Evolutionary conservation across 441 rosid genomes (phyloP).

Genomic region (Isatis lusitanica): DNA sequence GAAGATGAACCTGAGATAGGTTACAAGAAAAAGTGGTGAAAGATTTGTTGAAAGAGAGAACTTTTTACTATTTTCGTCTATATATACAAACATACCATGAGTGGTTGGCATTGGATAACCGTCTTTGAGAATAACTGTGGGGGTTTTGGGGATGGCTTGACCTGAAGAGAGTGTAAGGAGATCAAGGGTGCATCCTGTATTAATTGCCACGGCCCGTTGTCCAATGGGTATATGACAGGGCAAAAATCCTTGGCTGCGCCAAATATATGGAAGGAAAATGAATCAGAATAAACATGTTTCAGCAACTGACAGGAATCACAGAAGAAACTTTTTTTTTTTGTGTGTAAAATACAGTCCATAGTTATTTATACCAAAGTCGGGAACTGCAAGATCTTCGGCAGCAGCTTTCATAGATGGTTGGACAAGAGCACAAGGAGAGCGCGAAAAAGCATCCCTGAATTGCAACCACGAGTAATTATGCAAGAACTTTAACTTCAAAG

Average conservation of each 20-base stretch:
- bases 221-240: conserved; percentile 90
- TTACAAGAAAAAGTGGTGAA: conserved; percentile 23
- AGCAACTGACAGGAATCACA: conserved; percentile 4
- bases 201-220: conserved; percentile 64
- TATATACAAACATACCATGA: conserved; percentile 59
- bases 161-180: conserved; percentile 82
- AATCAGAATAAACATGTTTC: conserved; percentile 25
- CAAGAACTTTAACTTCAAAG: conserved; percentile 11
- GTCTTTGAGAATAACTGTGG: conserved; percentile 84
- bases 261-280: conserved; percentile 27
- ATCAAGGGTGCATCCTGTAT: conserved; percentile 69
- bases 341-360: not conserved
- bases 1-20: conserved; percentile 77
- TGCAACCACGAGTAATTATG: conserved; percentile 29
- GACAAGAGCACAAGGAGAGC: conserved; percentile 83
- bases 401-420: conserved; percentile 83
- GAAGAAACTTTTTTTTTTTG: not conserved
- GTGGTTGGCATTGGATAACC: conserved; percentile 87
- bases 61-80: not conserved
- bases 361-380: conserved; percentile 73
- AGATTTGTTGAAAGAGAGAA: conserved; percentile 1
- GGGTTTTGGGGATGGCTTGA: conserved; percentile 87
- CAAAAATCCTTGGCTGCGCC: conserved; percentile 72
- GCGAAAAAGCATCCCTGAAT: conserved; percentile 90
- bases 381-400: conserved; percentile 52